Evolutionary conservation across 2,329 filamentous ascomycete genomes (phyloP).

Genomic region (Botrytis deweyae): DNA sequence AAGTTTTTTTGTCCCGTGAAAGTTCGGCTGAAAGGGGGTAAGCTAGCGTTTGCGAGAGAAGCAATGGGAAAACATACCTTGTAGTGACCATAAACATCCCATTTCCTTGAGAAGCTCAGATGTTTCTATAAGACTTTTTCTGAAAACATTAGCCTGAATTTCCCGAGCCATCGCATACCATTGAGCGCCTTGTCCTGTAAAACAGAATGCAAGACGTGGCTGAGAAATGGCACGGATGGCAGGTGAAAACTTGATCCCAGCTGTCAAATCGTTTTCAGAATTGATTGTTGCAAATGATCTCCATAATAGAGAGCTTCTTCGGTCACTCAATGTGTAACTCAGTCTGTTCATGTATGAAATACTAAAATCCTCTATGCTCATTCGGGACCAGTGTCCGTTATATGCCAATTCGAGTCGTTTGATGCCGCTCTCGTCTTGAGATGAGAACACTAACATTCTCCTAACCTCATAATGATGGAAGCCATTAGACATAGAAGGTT

Average conservation of each 20-base stretch:
- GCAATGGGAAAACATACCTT: not conserved
- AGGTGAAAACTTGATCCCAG: conserved; percentile 10
- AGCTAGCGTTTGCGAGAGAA: not conserved
- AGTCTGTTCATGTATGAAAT: not conserved
- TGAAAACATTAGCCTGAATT: conserved; percentile 19
- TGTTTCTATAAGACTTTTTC: not conserved
- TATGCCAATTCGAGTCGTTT: not conserved
- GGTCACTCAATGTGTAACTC: conserved; percentile 17
- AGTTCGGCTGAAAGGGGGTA: conserved; percentile 3
- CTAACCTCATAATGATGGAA: not conserved
- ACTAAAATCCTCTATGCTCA: not conserved
- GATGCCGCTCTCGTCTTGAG: conserved; percentile 3
- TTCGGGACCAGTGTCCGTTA: not conserved
- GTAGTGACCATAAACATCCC: conserved; percentile 10
- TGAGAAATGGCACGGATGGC: not conserved
- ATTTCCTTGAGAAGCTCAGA: not conserved
- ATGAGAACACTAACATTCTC: not conserved
- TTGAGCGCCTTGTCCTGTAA: conserved; percentile 26
- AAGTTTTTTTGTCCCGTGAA: not conserved
- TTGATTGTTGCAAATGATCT: not conserved
- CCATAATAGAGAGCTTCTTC: not conserved
- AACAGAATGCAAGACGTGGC: not conserved
- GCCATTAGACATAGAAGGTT: not conserved
- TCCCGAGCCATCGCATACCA: conserved; percentile 26
- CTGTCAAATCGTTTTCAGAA: not conserved